Conservation (phyloP, 345 rosid genomes). For the Combretum micranthum region DNA sequence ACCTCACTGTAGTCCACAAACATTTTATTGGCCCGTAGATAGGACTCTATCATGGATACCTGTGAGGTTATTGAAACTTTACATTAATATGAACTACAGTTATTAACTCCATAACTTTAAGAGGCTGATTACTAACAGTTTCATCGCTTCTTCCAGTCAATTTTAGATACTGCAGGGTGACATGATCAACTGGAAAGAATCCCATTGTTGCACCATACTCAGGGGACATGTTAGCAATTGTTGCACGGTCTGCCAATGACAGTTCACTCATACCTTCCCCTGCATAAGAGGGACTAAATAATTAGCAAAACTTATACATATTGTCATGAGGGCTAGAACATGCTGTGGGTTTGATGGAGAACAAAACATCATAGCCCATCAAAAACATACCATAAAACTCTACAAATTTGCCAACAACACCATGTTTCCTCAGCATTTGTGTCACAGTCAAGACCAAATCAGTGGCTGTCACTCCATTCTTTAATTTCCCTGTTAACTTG, state of each 20-base stretch:
- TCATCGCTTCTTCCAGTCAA: conserved; percentile 82
- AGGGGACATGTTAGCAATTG: conserved; percentile 96
- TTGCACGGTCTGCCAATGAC: conserved; percentile 93
- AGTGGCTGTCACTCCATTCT: conserved; percentile 87
- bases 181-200: conserved; percentile 93
- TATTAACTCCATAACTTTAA: neutral
- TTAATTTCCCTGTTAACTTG: conserved; percentile 65
- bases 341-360: no score
- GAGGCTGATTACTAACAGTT: conserved; percentile 30
- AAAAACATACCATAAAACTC: conserved; percentile 56
- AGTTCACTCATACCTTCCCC: conserved; percentile 88
- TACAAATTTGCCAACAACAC: conserved; percentile 94
- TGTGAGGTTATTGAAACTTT: conserved; percentile 21
- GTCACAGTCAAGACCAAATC: conserved; percentile 94
- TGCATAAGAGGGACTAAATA: conserved; percentile 16
- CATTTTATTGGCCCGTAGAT: conserved; percentile 82
- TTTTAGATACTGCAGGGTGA: conserved; percentile 78
- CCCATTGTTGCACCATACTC: conserved; percentile 99
- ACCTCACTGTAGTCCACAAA: conserved; percentile 92
- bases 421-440: conserved; percentile 92
- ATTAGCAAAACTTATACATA: neutral
- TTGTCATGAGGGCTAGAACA: conserved; percentile 3
- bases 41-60: conserved; percentile 80
- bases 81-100: conserved; percentile 6
- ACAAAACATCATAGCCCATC: neutral